Percentiles rank a stretch among this genome's conserved stretches.
Conservation (phyloP, 2,329 filamentous ascomycete species). For the Epichloe uncinata region DNA sequence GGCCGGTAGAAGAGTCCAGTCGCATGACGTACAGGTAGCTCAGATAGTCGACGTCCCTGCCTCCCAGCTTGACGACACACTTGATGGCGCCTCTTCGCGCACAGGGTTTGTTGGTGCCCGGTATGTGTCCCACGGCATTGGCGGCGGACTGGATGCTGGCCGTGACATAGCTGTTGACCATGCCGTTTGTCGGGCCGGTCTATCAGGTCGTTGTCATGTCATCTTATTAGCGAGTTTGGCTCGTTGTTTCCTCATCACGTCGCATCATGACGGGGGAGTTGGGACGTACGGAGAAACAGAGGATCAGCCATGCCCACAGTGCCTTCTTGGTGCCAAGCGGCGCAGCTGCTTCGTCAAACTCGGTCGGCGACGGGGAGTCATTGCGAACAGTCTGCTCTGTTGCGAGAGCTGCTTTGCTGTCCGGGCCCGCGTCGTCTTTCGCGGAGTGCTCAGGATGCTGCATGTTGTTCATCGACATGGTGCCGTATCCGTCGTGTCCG, state of each 20-base stretch:
- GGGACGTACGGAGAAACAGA: conserved; percentile 9
- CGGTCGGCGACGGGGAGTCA: not conserved
- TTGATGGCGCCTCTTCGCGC: conserved; percentile 9
- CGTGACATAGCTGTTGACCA: conserved; percentile 10
- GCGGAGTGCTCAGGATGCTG: not conserved
- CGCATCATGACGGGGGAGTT: too few relatives aligned
- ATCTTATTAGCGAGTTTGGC: too few relatives aligned
- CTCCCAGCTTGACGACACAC: conserved; percentile 10
- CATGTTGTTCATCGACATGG: not conserved
- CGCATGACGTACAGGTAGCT: conserved; percentile 8
- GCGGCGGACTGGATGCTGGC: conserved; percentile 11
- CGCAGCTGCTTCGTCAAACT: not conserved
- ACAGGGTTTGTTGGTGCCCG: conserved; percentile 9
- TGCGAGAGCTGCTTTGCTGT: not conserved
- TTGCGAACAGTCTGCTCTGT: not conserved
- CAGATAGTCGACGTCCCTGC: conserved; percentile 10
- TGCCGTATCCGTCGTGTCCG: not conserved
- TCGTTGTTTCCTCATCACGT: too few relatives aligned
- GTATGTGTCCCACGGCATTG: conserved; percentile 9
- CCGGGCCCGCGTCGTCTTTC: not conserved
- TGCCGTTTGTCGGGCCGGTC: conserved; percentile 10
- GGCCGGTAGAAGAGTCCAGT: not conserved
- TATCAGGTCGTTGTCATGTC: not conserved
- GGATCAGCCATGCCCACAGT: conserved; percentile 10
- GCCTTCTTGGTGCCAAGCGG: conserved; percentile 7